phyloP scores from a whole-genome alignment of 192 early-diverging fungal species.

The Entomortierella beljakovae region DNA sequence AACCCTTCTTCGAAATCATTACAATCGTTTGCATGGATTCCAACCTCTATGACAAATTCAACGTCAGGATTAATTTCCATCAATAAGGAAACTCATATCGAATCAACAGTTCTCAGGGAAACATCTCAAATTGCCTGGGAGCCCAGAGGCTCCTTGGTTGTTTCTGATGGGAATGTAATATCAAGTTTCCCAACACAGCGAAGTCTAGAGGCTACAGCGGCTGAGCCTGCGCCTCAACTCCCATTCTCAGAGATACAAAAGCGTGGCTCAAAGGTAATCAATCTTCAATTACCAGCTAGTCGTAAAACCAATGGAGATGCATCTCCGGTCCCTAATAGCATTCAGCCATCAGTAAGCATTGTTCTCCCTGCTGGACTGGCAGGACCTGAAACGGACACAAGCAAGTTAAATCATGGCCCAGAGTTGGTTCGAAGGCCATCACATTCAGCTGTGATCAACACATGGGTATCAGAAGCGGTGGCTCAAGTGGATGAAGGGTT shows the following conservation, averaged over 20 bases:
- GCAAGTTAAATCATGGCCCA: slow-evolving; percentile 6
- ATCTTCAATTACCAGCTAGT: slow-evolving; percentile 46
- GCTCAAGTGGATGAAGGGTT: slow-evolving; percentile 23
- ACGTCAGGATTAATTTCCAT: slow-evolving; percentile 63
- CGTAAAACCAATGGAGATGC: slow-evolving; percentile 21
- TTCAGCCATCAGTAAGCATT: slow-evolving; percentile 29
- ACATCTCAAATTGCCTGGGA: slow-evolving; percentile 64
- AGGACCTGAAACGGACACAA: slow-evolving; percentile 12
- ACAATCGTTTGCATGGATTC: slow-evolving; percentile 65
- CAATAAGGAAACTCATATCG: slow-evolving; percentile 65
- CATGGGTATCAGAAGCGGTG: slow-evolving; percentile 10
- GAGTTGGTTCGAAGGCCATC: slow-evolving; percentile 9
- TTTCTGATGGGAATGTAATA: slow-evolving; percentile 52
- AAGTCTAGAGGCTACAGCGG: slow-evolving; percentile 12
- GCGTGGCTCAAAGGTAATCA: slow-evolving; percentile 39
- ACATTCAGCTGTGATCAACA: slow-evolving; percentile 34
- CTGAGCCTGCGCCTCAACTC: slow-evolving; percentile 40
- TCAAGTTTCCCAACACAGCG: slow-evolving; percentile 52
- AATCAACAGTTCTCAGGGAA: slow-evolving; percentile 64
- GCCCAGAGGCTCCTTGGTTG: slow-evolving; percentile 61
- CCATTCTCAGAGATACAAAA: slow-evolving; percentile 49
- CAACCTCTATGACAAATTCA: slow-evolving; percentile 50
- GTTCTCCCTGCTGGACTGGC: slow-evolving; percentile 16
- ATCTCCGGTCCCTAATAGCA: slow-evolving; percentile 10
- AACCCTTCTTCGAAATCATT: slow-evolving; percentile 53